Conservation (phyloP, 257 asterid species). For the Nyctanthes arbortristis region DNA sequence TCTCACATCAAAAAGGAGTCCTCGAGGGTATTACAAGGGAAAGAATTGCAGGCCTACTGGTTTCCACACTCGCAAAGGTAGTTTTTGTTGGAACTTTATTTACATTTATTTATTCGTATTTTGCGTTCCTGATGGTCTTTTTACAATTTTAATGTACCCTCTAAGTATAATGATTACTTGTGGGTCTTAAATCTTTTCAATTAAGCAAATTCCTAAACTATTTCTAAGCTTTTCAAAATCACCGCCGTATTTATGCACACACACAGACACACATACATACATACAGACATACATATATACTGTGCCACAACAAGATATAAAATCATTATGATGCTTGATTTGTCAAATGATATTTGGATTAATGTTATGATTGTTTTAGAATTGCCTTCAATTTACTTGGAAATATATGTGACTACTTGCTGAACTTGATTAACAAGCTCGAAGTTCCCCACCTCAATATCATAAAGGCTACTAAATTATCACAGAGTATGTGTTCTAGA, state of each 20-base stretch:
- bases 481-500: not conserved
- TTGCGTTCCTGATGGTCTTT: not conserved
- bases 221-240: not conserved
- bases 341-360: not conserved
- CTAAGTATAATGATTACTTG: not conserved
- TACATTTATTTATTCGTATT: not conserved
- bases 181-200: not conserved
- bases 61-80: conserved; percentile 95
- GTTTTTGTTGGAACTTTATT: not conserved
- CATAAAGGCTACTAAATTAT: not conserved
- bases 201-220: not conserved
- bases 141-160: not conserved
- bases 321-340: not conserved
- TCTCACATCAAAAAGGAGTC: conserved; percentile 65
- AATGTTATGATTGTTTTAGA: conserved; percentile 1
- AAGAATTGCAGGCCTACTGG: conserved; percentile 93
- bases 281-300: too few species aligned
- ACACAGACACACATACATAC: too few species aligned
- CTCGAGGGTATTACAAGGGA: conserved; percentile 77
- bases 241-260: too few species aligned
- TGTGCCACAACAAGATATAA: not conserved
- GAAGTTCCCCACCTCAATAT: not conserved
- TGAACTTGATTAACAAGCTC: not conserved
- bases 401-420: not conserved
- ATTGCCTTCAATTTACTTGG: not conserved